A percentile compares a stretch with the other conserved stretches of the same genome.
phyloP scores from a whole-genome alignment of 2,329 filamentous ascomycete genomes.

The Microascus cirrosus region DNA sequence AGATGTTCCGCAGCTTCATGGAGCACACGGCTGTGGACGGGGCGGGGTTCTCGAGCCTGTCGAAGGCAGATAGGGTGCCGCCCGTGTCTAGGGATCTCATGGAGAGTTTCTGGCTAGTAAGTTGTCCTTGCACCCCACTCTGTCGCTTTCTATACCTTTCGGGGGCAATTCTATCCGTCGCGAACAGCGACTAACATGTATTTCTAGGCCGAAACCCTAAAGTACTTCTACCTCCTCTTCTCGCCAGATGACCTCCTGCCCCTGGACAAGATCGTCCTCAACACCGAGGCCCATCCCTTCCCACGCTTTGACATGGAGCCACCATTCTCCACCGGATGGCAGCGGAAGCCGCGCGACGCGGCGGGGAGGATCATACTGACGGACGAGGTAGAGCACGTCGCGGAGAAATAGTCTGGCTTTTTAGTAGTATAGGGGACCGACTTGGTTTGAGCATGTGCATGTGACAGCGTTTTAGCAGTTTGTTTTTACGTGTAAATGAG shows the following conservation, averaged over 20 bases:
- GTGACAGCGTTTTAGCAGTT: too few relatives aligned
- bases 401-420: not conserved
- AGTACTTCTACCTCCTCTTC: slow-evolving; percentile 95
- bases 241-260: slow-evolving; percentile 73
- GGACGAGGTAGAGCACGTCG: slow-evolving; percentile 6
- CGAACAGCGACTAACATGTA: slow-evolving; percentile 7
- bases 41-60: slow-evolving; percentile 72
- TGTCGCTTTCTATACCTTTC: not conserved
- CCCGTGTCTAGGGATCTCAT: slow-evolving; percentile 73
- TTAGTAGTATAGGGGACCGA: not conserved
- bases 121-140: slow-evolving; percentile 17
- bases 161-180: too few relatives aligned
- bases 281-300: slow-evolving; percentile 89
- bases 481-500: not conserved
- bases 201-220: slow-evolving; percentile 77
- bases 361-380: slow-evolving; percentile 25
- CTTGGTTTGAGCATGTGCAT: too few relatives aligned
- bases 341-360: slow-evolving; percentile 50
- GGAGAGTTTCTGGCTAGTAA: slow-evolving; percentile 96
- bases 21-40: slow-evolving; percentile 74
- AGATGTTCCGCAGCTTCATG: slow-evolving; percentile 91
- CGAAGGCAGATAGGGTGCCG: slow-evolving; percentile 62
- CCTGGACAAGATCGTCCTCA: slow-evolving; percentile 79
- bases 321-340: slow-evolving; percentile 73
- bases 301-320: slow-evolving; percentile 75